A percentile compares a stretch with the other conserved stretches of the same genome.
These are phyloP conservation scores for Globisporangium solare DNA, from an alignment of 352 stramenopile species.

Conservation along the genomic window DNA sequence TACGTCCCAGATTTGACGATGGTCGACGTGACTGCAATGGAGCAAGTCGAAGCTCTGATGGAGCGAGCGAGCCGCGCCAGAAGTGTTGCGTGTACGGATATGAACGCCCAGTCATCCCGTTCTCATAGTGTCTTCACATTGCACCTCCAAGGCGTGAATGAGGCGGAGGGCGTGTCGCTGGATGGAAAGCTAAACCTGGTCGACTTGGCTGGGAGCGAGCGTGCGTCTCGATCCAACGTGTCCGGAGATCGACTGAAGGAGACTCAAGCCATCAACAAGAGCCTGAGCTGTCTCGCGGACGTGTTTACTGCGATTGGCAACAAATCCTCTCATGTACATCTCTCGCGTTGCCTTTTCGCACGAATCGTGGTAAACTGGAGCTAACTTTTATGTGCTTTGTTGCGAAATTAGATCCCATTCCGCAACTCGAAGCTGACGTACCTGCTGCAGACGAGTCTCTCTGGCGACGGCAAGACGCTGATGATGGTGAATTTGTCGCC, in stretches of 20 bases:
- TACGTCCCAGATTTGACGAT: constrained; percentile 60
- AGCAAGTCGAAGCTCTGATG: constrained; percentile 78
- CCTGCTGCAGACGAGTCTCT: constrained; percentile 96
- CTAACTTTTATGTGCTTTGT: constrained; percentile 1
- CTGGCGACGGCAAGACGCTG: constrained; percentile 97
- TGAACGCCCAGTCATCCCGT: constrained; percentile 85
- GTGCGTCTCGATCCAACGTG: constrained; percentile 80
- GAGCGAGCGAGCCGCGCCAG: constrained; percentile 58
- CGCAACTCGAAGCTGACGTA: constrained; percentile 99
- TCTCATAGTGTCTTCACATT: constrained; percentile 83
- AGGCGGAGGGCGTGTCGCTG: constrained; percentile 55
- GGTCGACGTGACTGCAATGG: constrained; percentile 41
- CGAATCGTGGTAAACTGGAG: neutral
- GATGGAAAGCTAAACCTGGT: constrained; percentile 76
- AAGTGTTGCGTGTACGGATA: constrained; percentile 91
- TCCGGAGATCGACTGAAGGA: constrained; percentile 94
- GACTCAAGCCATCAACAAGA: constrained; percentile 99
- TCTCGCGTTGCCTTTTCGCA: neutral
- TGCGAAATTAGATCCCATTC: constrained; percentile 86
- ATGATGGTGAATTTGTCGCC: constrained; percentile 99
- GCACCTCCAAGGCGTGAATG: constrained; percentile 79
- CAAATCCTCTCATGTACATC: constrained; percentile 91
- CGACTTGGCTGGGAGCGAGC: constrained; percentile 77
- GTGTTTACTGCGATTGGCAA: constrained; percentile 97
- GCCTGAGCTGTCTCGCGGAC: constrained; percentile 96